phyloP scores from a whole-genome alignment of 108 stramenopile genomes.

The Nitzschia sp. region DNA sequence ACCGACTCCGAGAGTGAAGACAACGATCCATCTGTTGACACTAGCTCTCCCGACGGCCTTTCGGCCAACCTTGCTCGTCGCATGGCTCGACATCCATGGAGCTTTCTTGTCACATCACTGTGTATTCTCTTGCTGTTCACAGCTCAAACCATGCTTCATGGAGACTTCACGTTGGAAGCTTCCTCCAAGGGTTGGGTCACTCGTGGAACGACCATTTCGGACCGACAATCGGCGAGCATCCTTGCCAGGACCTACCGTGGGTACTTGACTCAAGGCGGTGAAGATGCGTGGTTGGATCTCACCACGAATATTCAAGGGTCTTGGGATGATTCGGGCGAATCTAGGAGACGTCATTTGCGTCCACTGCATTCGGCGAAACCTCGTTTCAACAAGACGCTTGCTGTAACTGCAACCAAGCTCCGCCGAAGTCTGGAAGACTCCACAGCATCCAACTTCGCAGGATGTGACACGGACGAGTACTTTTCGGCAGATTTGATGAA shows the following conservation, averaged over 20 bases:
- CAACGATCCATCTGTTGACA: too few species aligned
- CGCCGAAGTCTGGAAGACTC: background rate
- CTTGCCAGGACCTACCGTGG: conserved; percentile 7
- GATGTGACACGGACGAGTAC: conserved; percentile 24
- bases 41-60: too few species aligned
- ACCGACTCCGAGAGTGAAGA: too few species aligned
- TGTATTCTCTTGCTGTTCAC: background rate
- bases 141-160: conserved; percentile 17
- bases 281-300: conserved; percentile 35
- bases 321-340: conserved; percentile 5
- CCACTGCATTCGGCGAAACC: background rate
- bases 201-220: conserved; percentile 41
- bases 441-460: conserved; percentile 4
- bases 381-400: background rate
- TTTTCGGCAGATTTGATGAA: background rate
- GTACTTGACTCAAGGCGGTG: conserved; percentile 19
- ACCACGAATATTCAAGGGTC: conserved; percentile 31
- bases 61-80: background rate
- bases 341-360: background rate
- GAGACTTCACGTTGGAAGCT: conserved; percentile 33
- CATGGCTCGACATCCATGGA: conserved; percentile 18
- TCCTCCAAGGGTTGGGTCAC: conserved; percentile 35
- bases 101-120: conserved; percentile 5
- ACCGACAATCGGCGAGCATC: conserved; percentile 34
- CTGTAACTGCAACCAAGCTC: background rate